Conservation (phyloP, 805 yeast species). For the Ogataea chonburiensis region DNA sequence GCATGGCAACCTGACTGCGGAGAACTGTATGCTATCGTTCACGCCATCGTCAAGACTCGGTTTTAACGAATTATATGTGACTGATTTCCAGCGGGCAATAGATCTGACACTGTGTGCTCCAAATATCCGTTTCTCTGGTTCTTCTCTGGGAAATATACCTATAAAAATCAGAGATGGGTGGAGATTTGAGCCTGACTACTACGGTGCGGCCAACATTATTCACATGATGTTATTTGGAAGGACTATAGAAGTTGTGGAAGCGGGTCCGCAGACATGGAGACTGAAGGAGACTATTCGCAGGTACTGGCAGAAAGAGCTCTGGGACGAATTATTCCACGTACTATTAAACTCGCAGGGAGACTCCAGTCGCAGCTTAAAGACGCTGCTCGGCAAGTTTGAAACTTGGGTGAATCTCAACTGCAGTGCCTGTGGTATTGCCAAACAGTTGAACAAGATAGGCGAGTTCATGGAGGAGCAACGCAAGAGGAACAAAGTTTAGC, state of each 20-base stretch:
- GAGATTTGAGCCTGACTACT: constrained; percentile 81
- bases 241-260: constrained; percentile 43
- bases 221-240: constrained; percentile 74
- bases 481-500: constrained; percentile 9
- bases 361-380: constrained; percentile 2
- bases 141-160: constrained; percentile 58
- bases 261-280: constrained; percentile 23
- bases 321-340: constrained; percentile 64
- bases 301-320: constrained; percentile 72
- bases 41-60: constrained; percentile 15
- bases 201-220: constrained; percentile 72
- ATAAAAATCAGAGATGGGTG: constrained; percentile 58
- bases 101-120: constrained; percentile 59
- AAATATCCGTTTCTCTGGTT: constrained; percentile 53
- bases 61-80: constrained; percentile 38
- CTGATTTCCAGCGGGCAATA: constrained; percentile 81
- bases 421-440: constrained; percentile 11
- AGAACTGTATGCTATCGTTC: constrained; percentile 69
- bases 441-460: constrained; percentile 11
- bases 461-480: constrained; percentile 13
- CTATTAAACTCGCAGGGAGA: constrained; percentile 54
- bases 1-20: constrained; percentile 86
- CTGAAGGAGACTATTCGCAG: constrained; percentile 54
- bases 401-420: constrained; percentile 18
- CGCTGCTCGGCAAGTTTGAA: constrained; percentile 12